These are phyloP conservation scores for Fraxinus sp. DNA, from an alignment of 305 asterid genomes.

Conservation along the genomic window DNA sequence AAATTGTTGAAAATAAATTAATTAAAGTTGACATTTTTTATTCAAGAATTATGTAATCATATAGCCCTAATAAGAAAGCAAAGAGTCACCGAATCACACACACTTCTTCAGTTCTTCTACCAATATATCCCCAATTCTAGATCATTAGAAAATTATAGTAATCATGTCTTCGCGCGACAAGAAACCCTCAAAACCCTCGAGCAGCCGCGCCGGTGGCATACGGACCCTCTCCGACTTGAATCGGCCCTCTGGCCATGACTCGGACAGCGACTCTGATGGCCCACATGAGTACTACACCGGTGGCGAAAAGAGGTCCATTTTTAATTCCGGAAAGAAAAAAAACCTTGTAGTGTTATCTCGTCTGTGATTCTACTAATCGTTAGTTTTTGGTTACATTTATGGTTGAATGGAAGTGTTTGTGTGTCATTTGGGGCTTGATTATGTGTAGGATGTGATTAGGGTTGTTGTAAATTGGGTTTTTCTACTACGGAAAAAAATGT, in stretches of 20 bases:
- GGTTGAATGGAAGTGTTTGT: neutral
- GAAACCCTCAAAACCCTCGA: constrained; percentile 55
- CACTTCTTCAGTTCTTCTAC: neutral
- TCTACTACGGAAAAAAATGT: neutral
- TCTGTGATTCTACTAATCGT: neutral
- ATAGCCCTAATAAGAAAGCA: too few relatives aligned
- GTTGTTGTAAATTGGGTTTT: neutral
- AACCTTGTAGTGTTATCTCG: neutral
- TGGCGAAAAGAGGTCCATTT: constrained; percentile 78
- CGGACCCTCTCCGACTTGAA: constrained; percentile 91
- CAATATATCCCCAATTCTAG: neutral
- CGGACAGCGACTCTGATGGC: constrained; percentile 79
- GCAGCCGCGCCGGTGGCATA: constrained; percentile 48
- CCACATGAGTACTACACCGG: constrained; percentile 96
- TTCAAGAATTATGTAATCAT: too few relatives aligned
- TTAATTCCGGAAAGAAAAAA: neutral
- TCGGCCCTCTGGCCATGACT: constrained; percentile 66
- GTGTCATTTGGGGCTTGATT: neutral
- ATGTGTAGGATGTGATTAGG: neutral
- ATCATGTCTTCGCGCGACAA: constrained; percentile 48
- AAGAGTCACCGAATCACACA: neutral
- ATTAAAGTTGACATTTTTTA: too few relatives aligned
- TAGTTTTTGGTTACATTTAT: neutral
- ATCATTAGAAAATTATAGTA: neutral
- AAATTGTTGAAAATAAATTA: too few relatives aligned